Conservation (phyloP, 2,329 filamentous ascomycete genomes). For the Aureobasidium uvarum region DNA sequence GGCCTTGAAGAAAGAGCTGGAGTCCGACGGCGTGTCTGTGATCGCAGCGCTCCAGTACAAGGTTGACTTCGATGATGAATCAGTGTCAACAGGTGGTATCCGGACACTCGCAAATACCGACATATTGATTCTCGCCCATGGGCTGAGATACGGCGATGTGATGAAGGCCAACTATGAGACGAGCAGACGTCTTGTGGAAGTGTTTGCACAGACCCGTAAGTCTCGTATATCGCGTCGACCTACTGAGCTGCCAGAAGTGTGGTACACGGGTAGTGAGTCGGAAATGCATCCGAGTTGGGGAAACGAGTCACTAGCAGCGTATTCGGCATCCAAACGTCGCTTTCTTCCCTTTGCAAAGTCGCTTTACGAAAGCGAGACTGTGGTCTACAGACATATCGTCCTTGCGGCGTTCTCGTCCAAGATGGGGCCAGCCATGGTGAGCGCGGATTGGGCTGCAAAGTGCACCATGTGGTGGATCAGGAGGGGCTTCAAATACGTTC, state of each 20-base stretch:
- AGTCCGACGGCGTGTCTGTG: not conserved
- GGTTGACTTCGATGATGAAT: not conserved
- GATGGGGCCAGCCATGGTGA: not conserved
- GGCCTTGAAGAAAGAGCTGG: not conserved
- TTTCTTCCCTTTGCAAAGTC: conserved; percentile 1
- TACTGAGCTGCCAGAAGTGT: not conserved
- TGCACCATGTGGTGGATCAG: conserved; percentile 8
- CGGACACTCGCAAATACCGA: not conserved
- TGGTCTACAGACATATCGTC: conserved; percentile 8
- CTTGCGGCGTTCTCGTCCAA: not conserved
- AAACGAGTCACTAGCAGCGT: not conserved
- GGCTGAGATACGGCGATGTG: not conserved
- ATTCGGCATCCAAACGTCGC: not conserved
- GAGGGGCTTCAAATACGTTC: not conserved
- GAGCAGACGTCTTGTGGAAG: conserved; percentile 5
- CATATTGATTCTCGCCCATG: not conserved
- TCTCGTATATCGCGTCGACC: not conserved
- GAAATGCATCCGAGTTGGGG: not conserved
- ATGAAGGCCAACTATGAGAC: conserved; percentile 12
- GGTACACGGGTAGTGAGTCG: not conserved
- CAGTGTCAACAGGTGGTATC: not conserved
- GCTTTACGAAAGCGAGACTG: not conserved
- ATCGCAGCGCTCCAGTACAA: not conserved
- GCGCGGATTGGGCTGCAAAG: not conserved
- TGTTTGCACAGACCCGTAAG: not conserved